These are phyloP conservation scores for Melampsora americana DNA, from an alignment of 1,284 basidiomycete genomes.

Conservation along the genomic window DNA sequence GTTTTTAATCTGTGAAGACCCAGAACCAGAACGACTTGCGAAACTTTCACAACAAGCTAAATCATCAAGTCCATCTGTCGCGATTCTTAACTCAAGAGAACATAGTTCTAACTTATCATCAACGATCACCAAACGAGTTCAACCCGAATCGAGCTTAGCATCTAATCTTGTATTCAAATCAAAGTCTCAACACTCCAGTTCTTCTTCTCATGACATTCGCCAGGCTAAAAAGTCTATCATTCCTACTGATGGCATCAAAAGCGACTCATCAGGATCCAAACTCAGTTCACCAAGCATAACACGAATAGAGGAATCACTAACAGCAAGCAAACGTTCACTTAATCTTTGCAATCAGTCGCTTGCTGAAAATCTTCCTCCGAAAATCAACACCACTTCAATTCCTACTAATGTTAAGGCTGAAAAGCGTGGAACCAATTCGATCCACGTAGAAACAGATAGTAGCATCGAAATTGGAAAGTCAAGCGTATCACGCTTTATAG, in stretches of 20 bases:
- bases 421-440: background rate
- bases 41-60: background rate
- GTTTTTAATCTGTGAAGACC: background rate
- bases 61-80: background rate
- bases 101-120: background rate
- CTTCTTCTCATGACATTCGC: background rate
- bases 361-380: background rate
- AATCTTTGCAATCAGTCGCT: background rate
- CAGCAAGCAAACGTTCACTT: background rate
- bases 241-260: background rate
- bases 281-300: background rate
- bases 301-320: no score
- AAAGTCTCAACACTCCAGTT: background rate
- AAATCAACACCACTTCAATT: background rate
- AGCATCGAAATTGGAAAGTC: background rate
- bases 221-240: background rate
- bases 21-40: constrained; percentile 4
- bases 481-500: background rate
- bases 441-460: background rate
- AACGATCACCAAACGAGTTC: background rate
- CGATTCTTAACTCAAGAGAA: background rate
- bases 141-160: background rate
- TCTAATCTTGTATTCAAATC: background rate
- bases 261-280: background rate
- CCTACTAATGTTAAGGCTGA: background rate